These are phyloP conservation scores for Xylaria venustula DNA, from an alignment of 495 filamentous ascomycete genomes.

Conservation along the genomic window DNA sequence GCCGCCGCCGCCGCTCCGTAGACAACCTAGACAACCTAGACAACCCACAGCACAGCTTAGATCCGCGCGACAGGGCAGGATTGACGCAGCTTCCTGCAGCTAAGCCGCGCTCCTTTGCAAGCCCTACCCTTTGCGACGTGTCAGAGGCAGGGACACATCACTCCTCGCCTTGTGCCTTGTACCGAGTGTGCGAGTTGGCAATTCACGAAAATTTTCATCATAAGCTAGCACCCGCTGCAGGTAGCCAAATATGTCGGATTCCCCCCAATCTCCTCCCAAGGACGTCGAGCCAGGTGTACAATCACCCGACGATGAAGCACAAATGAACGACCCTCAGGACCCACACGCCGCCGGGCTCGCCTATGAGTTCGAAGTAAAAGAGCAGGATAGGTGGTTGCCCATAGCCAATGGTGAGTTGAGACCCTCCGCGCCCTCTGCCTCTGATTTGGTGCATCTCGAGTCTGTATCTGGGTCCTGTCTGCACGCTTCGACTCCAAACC, in stretches of 20 bases:
- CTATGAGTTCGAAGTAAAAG: constrained; percentile 99
- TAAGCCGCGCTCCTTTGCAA: constrained; percentile 47
- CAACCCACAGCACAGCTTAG: constrained; percentile 35
- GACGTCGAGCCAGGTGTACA: constrained; percentile 90
- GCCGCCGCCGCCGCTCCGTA: too few species aligned
- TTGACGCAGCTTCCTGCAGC: constrained; percentile 49
- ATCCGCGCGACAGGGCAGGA: constrained; percentile 41
- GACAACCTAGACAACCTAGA: too few species aligned
- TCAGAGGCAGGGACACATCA: constrained; percentile 54
- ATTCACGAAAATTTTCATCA: constrained; percentile 55
- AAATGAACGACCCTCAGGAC: constrained; percentile 60
- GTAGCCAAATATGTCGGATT: constrained; percentile 87
- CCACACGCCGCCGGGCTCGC: constrained; percentile 56
- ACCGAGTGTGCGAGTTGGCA: constrained; percentile 53
- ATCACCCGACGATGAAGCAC: constrained; percentile 81
- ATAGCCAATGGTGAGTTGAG: constrained; percentile 96
- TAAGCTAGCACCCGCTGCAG: constrained; percentile 62
- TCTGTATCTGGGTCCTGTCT: constrained; percentile 46
- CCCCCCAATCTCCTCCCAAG: constrained; percentile 91
- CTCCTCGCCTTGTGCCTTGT: constrained; percentile 39
- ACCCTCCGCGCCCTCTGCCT: constrained; percentile 35
- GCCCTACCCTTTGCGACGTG: constrained; percentile 55
- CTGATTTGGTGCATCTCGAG: constrained; percentile 49
- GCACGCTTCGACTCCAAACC: constrained; percentile 26
- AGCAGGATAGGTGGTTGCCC: constrained; percentile 98